Conservation (phyloP, 257 asterid genomes). For the Parsonsia alboflavescens region DNA sequence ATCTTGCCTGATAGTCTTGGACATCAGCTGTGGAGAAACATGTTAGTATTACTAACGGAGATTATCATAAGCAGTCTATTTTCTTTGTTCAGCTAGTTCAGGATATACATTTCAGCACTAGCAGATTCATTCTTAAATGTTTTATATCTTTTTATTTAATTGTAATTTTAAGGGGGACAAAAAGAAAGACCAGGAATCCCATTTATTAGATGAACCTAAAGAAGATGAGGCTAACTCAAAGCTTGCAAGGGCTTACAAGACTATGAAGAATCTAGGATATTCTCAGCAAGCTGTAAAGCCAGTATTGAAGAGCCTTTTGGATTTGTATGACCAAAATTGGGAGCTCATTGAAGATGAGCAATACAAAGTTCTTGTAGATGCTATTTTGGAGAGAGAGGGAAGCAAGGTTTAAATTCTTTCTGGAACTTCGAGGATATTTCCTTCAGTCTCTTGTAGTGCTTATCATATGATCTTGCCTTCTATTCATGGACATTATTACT, state of each 20-base stretch:
- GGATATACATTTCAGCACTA: background rate
- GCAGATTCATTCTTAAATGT: background rate
- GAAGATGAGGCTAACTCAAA: background rate
- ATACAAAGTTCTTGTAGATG: constrained; percentile 6
- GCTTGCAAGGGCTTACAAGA: background rate
- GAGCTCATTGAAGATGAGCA: constrained; percentile 5
- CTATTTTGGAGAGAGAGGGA: background rate
- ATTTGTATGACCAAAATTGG: constrained; percentile 8
- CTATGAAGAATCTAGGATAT: constrained; percentile 2
- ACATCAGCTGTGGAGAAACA: background rate
- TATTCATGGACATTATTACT: background rate
- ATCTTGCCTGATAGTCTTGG: background rate
- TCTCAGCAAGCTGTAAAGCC: constrained; percentile 2
- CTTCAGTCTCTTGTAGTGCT: background rate
- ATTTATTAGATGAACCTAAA: background rate
- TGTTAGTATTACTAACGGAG: background rate
- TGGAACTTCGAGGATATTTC: background rate
- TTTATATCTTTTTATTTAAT: background rate
- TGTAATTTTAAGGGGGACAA: background rate
- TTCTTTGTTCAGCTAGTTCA: background rate
- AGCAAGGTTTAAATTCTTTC: background rate
- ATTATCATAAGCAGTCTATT: background rate
- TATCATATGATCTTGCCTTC: background rate
- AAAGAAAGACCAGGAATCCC: background rate
- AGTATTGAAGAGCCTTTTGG: background rate